phyloP scores from a whole-genome alignment of 2,329 filamentous ascomycete genomes.

The Fusarium sp. region DNA sequence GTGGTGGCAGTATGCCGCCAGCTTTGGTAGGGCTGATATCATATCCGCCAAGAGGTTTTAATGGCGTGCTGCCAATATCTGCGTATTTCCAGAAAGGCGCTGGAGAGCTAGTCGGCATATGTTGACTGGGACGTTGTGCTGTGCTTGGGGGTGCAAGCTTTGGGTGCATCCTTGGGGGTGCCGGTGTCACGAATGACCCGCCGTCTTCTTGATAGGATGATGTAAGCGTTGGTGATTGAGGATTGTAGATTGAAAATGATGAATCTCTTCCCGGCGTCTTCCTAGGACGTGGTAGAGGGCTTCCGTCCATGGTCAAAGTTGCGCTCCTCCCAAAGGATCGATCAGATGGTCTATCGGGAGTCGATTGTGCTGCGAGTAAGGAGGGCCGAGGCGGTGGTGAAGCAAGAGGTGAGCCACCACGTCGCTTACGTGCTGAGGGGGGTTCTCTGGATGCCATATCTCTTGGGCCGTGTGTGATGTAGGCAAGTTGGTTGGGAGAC shows the following conservation, averaged over 20 bases:
- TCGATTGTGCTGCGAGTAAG: constrained; percentile 64
- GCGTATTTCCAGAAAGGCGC: constrained; percentile 91
- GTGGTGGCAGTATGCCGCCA: constrained; percentile 54
- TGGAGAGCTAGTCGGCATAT: constrained; percentile 86
- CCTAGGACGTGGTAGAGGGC: constrained; percentile 68
- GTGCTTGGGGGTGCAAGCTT: constrained; percentile 83
- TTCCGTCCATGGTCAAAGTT: constrained; percentile 65
- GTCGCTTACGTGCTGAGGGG: constrained; percentile 66
- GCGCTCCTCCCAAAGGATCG: constrained; percentile 52
- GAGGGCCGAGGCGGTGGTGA: constrained; percentile 67
- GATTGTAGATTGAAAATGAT: constrained; percentile 62
- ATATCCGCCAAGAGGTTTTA: constrained; percentile 60
- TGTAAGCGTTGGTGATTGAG: constrained; percentile 69
- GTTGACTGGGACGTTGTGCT: constrained; percentile 82
- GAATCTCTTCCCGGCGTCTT: constrained; percentile 59
- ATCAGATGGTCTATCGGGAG: constrained; percentile 65
- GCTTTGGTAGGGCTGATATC: constrained; percentile 70
- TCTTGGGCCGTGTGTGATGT: constrained; percentile 68
- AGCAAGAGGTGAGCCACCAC: constrained; percentile 62
- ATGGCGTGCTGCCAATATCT: constrained; percentile 78
- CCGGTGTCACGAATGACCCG: constrained; percentile 74
- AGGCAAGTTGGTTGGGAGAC: constrained; percentile 71
- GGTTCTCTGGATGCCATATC: constrained; percentile 65
- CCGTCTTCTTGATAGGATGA: constrained; percentile 72
- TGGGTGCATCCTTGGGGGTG: constrained; percentile 78